phyloP scores from a whole-genome alignment of 2,329 filamentous ascomycete species.

The Ceratocystis harringtonii region DNA sequence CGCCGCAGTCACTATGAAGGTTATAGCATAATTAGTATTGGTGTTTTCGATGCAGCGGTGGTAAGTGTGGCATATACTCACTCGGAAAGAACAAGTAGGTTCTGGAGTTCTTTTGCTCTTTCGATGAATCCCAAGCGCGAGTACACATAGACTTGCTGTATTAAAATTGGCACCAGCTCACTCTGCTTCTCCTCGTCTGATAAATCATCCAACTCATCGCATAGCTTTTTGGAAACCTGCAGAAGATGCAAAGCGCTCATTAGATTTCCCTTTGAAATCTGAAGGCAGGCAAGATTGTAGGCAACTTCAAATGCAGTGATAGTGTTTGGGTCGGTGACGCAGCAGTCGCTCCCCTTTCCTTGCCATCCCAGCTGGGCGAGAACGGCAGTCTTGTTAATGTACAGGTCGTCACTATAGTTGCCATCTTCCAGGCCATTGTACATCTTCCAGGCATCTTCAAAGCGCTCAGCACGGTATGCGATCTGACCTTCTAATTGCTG shows the following conservation, averaged over 20 bases:
- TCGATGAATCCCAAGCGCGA: conserved; percentile 48
- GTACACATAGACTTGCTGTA: conserved; percentile 62
- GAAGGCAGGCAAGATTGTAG: conserved; percentile 64
- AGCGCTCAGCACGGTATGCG: conserved; percentile 61
- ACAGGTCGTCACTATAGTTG: conserved; percentile 57
- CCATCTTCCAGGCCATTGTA: conserved; percentile 39
- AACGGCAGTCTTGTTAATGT: conserved; percentile 59
- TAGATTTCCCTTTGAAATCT: conserved; percentile 54
- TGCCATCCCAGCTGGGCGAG: conserved; percentile 61
- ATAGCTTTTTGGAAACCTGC: conserved; percentile 54
- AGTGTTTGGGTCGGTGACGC: background rate
- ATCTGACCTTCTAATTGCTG: conserved; percentile 48
- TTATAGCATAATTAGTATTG: background rate
- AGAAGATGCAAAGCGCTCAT: conserved; percentile 50
- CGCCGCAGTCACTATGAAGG: conserved; percentile 44
- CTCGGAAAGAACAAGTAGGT: conserved; percentile 45
- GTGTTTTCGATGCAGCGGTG: background rate
- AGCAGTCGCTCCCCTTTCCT: conserved; percentile 30
- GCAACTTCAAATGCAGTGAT: conserved; percentile 62
- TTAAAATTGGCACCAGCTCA: conserved; percentile 59
- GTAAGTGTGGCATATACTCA: conserved; percentile 27
- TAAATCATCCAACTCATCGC: conserved; percentile 58
- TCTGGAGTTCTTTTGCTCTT: conserved; percentile 49
- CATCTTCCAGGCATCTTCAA: conserved; percentile 47
- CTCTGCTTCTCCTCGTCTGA: conserved; percentile 57